These are phyloP conservation scores for Backusella psychrophila DNA, from an alignment of 192 early-diverging fungal species.

Conservation along the genomic window DNA sequence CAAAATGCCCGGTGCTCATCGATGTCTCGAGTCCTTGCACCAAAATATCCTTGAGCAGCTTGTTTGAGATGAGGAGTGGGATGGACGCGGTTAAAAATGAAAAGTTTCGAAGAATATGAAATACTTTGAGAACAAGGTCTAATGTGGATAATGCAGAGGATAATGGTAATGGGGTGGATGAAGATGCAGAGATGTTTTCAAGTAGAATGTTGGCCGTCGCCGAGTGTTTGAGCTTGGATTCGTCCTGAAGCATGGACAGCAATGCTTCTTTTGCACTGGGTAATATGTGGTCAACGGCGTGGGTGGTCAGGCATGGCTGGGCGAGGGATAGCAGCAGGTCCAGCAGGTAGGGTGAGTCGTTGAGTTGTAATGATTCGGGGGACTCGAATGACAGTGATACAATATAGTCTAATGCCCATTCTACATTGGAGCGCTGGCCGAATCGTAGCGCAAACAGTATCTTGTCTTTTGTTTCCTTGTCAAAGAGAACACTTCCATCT, in stretches of 20 bases:
- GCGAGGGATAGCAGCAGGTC: neutral
- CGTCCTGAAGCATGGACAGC: neutral
- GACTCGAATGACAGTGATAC: conserved; percentile 59
- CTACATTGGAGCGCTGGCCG: conserved; percentile 68
- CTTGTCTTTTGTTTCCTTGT: conserved; percentile 45
- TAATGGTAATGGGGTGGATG: neutral
- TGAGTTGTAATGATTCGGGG: conserved; percentile 55
- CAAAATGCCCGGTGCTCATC: conserved; percentile 38
- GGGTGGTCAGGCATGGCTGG: neutral
- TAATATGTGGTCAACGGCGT: neutral
- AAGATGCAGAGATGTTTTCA: conserved; percentile 2
- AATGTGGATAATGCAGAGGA: neutral
- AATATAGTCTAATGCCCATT: conserved; percentile 77
- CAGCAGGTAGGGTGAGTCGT: conserved; percentile 53
- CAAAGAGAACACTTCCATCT: neutral
- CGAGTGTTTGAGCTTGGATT: neutral
- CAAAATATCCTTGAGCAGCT: conserved; percentile 47
- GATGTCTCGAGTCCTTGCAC: conserved; percentile 61
- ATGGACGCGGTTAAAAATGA: conserved; percentile 60
- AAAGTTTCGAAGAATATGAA: conserved; percentile 70
- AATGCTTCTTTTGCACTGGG: neutral
- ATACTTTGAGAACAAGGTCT: conserved; percentile 49
- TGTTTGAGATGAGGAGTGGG: conserved; percentile 39
- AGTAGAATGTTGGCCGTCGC: neutral
- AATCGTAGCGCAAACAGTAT: conserved; percentile 70